Evolutionary conservation across 345 rosid genomes (phyloP).

Genomic region (Lumnitzera racemosa): DNA sequence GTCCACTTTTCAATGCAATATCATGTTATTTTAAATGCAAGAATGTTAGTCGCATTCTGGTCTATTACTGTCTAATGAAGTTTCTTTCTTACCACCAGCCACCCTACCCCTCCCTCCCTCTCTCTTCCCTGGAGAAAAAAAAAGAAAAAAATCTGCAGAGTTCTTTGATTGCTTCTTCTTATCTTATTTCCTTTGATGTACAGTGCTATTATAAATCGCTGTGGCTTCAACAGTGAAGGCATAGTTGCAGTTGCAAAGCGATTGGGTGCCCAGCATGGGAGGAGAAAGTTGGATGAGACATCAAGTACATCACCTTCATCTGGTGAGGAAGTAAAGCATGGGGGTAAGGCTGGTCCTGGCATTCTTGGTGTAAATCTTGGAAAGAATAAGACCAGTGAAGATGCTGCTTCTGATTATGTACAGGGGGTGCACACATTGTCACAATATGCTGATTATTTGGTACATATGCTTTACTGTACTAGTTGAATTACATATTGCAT

Average conservation of each 20-base stretch:
- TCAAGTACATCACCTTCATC: slow-evolving; percentile 53
- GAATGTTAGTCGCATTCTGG: not conserved
- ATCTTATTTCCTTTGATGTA: slow-evolving; percentile 13
- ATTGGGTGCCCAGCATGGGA: slow-evolving; percentile 96
- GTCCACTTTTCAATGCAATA: slow-evolving; percentile 1
- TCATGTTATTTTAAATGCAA: not conserved
- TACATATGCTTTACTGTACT: slow-evolving; percentile 20
- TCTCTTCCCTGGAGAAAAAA: not conserved
- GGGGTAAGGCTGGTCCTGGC: slow-evolving; percentile 99
- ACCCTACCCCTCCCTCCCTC: too few relatives aligned
- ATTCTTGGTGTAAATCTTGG: slow-evolving; percentile 98
- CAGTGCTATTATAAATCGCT: slow-evolving; percentile 91
- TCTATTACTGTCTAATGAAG: too few relatives aligned
- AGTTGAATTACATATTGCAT: slow-evolving; percentile 3
- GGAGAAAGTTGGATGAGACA: slow-evolving; percentile 84
- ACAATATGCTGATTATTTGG: slow-evolving; percentile 97
- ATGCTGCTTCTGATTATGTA: slow-evolving; percentile 89
- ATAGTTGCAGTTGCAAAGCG: slow-evolving; percentile 93
- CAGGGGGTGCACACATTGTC: slow-evolving; percentile 98
- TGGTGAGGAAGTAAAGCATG: slow-evolving; percentile 52
- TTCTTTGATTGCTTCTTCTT: slow-evolving; percentile 3
- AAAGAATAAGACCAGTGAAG: slow-evolving; percentile 94
- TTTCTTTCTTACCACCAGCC: not conserved
- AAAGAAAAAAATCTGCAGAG: not conserved
- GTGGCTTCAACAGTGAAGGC: slow-evolving; percentile 98